Percentiles rank a stretch among this genome's conserved stretches.
Conservation (phyloP, 352 stramenopile species). For the Thalassiosira exigua region DNA sequence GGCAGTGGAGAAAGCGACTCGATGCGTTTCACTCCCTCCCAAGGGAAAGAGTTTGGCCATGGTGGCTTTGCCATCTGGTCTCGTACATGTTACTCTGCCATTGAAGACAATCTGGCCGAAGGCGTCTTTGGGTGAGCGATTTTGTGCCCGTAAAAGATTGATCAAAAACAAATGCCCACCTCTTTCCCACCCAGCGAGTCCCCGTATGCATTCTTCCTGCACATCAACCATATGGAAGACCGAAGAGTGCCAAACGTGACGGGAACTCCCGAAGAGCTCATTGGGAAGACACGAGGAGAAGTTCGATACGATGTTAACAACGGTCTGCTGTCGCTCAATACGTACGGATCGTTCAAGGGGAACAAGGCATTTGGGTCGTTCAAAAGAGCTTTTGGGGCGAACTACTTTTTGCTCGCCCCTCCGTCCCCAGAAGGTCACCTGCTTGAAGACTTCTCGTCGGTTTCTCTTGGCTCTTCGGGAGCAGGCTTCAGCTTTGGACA, state of each 20-base stretch:
- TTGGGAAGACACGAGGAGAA: slow-evolving; percentile 24
- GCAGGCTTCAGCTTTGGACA: too few species aligned
- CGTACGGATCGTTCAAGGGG: slow-evolving; percentile 27
- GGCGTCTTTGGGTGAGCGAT: slow-evolving; percentile 28
- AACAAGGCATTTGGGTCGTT: slow-evolving; percentile 36
- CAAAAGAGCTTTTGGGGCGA: slow-evolving; percentile 20
- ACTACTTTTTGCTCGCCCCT: too few species aligned
- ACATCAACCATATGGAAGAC: slow-evolving; percentile 34
- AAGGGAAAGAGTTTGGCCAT: slow-evolving; percentile 38
- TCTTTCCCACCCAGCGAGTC: too few species aligned
- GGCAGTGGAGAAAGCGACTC: slow-evolving; percentile 31
- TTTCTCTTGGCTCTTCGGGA: slow-evolving; percentile 1
- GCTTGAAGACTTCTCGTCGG: background rate
- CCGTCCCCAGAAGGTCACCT: too few species aligned
- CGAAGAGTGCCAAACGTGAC: slow-evolving; percentile 20
- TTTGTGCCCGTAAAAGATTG: too few species aligned
- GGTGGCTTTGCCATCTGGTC: slow-evolving; percentile 46
- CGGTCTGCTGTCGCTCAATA: slow-evolving; percentile 25
- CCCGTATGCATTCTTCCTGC: slow-evolving; percentile 49
- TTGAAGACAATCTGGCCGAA: slow-evolving; percentile 38
- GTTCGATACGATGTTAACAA: slow-evolving; percentile 7
- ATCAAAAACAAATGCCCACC: too few species aligned
- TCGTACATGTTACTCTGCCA: background rate
- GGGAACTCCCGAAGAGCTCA: slow-evolving; percentile 29
- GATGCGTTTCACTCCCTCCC: slow-evolving; percentile 14